Conservation (phyloP, 768 basidiomycete species). For the Solioccasus polychromus region DNA sequence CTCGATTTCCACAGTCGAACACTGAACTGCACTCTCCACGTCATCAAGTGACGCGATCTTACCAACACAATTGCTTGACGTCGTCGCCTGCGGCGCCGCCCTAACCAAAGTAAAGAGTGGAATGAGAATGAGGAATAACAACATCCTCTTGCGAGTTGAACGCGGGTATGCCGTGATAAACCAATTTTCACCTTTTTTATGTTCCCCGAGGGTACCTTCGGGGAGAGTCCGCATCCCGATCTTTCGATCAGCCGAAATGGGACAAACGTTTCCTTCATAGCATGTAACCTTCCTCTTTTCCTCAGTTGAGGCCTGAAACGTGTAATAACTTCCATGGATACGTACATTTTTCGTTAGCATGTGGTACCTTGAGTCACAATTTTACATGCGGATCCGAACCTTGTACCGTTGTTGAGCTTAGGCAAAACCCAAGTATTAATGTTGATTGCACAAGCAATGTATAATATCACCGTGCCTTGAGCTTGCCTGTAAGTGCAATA, state of each 20-base stretch:
- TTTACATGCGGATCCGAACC: no score
- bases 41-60: conserved; percentile 53
- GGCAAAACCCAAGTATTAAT: no score
- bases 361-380: no score
- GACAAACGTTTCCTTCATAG: no score
- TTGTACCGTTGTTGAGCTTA: no score
- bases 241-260: no score
- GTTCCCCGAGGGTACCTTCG: not conserved
- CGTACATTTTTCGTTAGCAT: no score
- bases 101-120: conserved; percentile 15
- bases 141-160: conserved; percentile 7
- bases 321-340: no score
- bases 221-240: no score
- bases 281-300: conserved; percentile 6
- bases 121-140: conserved; percentile 7
- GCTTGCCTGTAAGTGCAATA: no score
- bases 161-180: not conserved
- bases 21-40: conserved; percentile 48
- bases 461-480: no score
- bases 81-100: conserved; percentile 15
- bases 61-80: conserved; percentile 39
- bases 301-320: not conserved
- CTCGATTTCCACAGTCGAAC: conserved; percentile 57
- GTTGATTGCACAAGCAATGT: no score
- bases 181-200: not conserved